These are phyloP conservation scores for Epichloe festucae DNA, from an alignment of 2,329 filamentous ascomycete species.

Conservation along the genomic window DNA sequence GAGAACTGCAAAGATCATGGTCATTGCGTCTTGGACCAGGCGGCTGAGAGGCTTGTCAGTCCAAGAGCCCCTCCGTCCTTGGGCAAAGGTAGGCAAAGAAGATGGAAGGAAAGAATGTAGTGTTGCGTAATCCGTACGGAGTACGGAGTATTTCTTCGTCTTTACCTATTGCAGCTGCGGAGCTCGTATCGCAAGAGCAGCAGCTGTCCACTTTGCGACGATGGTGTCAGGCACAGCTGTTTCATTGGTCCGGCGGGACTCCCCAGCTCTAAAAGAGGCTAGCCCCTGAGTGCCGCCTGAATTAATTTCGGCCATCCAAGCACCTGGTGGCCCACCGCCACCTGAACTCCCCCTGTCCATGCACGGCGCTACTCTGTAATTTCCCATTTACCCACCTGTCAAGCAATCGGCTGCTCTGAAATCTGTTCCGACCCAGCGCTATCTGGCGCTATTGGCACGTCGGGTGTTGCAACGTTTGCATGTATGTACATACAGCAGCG, in stretches of 20 bases:
- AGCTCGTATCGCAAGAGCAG: background rate
- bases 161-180: background rate
- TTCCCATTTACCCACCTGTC: constrained; percentile 8
- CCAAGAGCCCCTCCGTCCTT: too few species aligned
- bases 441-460: too few species aligned
- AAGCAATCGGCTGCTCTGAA: background rate
- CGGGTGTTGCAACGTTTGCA: background rate
- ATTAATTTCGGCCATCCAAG: background rate
- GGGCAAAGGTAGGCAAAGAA: too few species aligned
- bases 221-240: background rate
- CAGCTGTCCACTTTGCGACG: background rate
- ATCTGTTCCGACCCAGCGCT: background rate
- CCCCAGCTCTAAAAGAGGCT: background rate
- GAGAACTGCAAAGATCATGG: too few species aligned
- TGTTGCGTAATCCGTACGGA: too few species aligned
- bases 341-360: constrained; percentile 5
- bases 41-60: too few species aligned
- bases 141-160: too few species aligned
- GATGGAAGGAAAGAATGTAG: too few species aligned
- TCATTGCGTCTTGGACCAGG: too few species aligned
- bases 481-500: background rate
- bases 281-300: background rate
- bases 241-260: background rate
- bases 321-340: background rate
- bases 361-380: constrained; percentile 7